Evolutionary conservation across 140 eudicot genomes (phyloP), one percentile per base, ranked within the genome.

Genomic region (Cichorium intybus): DNA sequence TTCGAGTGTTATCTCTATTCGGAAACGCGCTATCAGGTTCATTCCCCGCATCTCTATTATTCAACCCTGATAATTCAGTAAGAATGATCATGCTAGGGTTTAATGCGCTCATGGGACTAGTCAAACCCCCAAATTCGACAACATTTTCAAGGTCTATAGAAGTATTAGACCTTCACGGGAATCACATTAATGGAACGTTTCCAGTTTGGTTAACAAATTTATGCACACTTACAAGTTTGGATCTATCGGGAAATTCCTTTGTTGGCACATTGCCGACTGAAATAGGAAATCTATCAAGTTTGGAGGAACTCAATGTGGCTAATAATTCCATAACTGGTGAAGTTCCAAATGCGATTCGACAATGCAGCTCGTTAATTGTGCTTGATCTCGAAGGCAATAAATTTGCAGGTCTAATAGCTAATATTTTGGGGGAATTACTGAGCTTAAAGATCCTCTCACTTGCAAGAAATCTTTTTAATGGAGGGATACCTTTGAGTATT

Each of bases 91-190:
- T 75, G 24, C 43, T 90, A 57, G 88, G 94, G 39, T 80, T 84
- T 55, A 90, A 90, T 78, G 74, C 68, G 16, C 64, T 90, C 87
- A 84, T 94, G 80, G 85, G 87, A 2, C 58, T 90, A 20, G 46
- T 35, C 39, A 73, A 75, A 12, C 57, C 76, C 62, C 62, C 52
- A 34, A 66, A 63, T 55, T 18, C 29, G 29, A 18, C 55, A 23
- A 24, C 37, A 17, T 84, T 78, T 18, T 64, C 48, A 6, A 75
- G 75, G 51, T 67, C 56, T 24, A n/a, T 84, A 16, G 68, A 87
- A 52, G 81, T 77, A 4, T 60, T 90, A 29, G 76, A 80, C 39
- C 64, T 90, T 75, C 87, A 87, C 77, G 94, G 77, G 74, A 90
- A 90, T 84, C 66, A 37, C 54, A 82, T 90, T 21, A 60, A 60